Conservation (phyloP, 2,329 filamentous ascomycete genomes). For the Penicillium sp. region DNA sequence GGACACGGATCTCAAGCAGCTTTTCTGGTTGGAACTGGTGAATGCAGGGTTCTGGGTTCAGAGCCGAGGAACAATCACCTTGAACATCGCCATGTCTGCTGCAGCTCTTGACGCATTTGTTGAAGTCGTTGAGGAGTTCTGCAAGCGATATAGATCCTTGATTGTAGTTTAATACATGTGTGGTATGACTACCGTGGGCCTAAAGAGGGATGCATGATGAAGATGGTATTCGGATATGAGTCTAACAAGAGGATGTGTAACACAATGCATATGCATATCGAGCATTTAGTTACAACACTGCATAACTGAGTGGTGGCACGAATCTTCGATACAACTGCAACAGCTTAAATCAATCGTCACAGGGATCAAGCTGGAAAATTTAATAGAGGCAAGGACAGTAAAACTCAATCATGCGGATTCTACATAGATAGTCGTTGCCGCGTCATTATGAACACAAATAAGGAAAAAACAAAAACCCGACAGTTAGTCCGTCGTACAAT, state of each 20-base stretch:
- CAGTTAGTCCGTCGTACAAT: not conserved
- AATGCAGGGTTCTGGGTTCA: conserved; percentile 6
- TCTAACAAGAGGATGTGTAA: not conserved
- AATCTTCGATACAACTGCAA: not conserved
- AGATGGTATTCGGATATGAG: not conserved
- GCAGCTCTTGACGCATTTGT: not conserved
- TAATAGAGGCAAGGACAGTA: not conserved
- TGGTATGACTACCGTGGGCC: not conserved
- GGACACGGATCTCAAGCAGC: conserved; percentile 1
- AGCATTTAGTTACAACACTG: not conserved
- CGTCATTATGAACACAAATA: conserved; percentile 31
- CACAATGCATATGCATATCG: not conserved
- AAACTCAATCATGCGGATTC: conserved; percentile 6
- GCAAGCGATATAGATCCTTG: not conserved
- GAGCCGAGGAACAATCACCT: conserved; percentile 3
- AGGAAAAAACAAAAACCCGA: conserved; percentile 11
- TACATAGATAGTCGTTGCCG: conserved; percentile 30
- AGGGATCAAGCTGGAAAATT: not conserved
- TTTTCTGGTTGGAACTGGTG: conserved; percentile 6
- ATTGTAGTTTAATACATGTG: not conserved
- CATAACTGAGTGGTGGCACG: not conserved
- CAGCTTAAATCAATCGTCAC: not conserved
- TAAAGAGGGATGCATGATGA: too few species aligned
- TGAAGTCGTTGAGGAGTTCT: not conserved
- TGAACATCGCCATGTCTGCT: conserved; percentile 3